A percentile compares a stretch with the other conserved stretches of the same genome.
phyloP scores from a whole-genome alignment of 805 yeast species.

The Metschnikowia drakensbergensis region DNA sequence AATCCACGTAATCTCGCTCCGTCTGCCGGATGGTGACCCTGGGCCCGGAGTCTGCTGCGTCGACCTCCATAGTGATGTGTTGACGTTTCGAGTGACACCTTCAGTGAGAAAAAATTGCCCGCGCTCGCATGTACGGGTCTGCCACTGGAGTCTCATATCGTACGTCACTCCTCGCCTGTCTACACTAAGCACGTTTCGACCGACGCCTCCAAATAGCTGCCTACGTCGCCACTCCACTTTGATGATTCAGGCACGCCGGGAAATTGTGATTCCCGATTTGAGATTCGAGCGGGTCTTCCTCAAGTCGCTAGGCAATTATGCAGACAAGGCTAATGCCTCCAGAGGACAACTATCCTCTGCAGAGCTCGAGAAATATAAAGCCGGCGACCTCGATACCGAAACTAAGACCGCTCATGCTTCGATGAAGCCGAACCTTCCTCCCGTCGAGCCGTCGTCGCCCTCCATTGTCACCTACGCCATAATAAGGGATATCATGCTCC shows the following conservation, averaged over 20 bases:
- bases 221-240: not conserved
- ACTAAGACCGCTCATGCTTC: not conserved
- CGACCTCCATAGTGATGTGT: constrained; percentile 23
- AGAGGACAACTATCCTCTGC: constrained; percentile 14
- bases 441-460: constrained; percentile 41
- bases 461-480: constrained; percentile 46
- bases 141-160: too few species aligned
- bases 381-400: not conserved
- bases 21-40: constrained; percentile 85
- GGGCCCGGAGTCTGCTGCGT: constrained; percentile 50
- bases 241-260: not conserved
- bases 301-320: constrained; percentile 28
- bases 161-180: too few species aligned
- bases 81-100: not conserved
- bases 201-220: too few species aligned
- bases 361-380: constrained; percentile 16
- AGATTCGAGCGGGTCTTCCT: constrained; percentile 63
- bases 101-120: constrained; percentile 3
- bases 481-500: constrained; percentile 46
- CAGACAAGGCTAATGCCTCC: constrained; percentile 18
- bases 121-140: constrained; percentile 5
- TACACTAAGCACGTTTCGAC: too few species aligned
- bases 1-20: constrained; percentile 83
- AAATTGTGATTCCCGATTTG: constrained; percentile 51
- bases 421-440: constrained; percentile 16